Conservation (phyloP, 1,139 yeast genomes). For the Blastobotrys elegans region DNA sequence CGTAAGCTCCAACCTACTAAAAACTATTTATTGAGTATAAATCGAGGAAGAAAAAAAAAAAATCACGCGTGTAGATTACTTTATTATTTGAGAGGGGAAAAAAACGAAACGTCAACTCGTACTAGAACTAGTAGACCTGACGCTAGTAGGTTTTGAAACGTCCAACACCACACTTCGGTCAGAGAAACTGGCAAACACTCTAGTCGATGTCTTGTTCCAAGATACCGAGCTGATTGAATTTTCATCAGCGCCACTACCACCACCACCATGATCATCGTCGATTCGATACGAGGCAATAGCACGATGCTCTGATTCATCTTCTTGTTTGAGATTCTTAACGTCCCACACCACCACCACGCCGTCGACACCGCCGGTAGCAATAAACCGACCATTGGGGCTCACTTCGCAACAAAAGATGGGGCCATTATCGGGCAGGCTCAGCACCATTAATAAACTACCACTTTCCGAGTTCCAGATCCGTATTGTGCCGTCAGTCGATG, state of each 20-base stretch:
- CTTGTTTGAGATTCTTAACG: conserved; percentile 22
- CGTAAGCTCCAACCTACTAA: too few relatives aligned
- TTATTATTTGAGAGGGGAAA: too few relatives aligned
- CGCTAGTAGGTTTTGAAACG: neutral
- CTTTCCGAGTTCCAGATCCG: conserved; percentile 59
- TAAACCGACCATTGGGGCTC: conserved; percentile 44
- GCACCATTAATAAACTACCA: conserved; percentile 39
- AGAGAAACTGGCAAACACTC: conserved; percentile 24
- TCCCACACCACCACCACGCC: conserved; percentile 58
- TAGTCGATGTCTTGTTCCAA: conserved; percentile 26
- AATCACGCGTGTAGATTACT: too few relatives aligned
- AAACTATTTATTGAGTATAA: neutral
- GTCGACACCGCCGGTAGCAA: conserved; percentile 61
- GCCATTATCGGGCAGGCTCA: conserved; percentile 39
- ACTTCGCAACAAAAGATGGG: conserved; percentile 52
- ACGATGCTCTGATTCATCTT: conserved; percentile 8
- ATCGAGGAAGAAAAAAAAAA: too few relatives aligned
- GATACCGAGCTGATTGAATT: conserved; percentile 21
- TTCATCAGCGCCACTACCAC: too few relatives aligned
- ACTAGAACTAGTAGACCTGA: too few relatives aligned
- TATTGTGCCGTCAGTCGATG: conserved; percentile 67
- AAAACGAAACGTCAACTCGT: too few relatives aligned
- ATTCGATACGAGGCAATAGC: conserved; percentile 18
- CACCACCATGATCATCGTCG: too few relatives aligned
- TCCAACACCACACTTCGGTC: conserved; percentile 9